Conservation (phyloP, 768 basidiomycete genomes). For the Trametes cingulata region DNA sequence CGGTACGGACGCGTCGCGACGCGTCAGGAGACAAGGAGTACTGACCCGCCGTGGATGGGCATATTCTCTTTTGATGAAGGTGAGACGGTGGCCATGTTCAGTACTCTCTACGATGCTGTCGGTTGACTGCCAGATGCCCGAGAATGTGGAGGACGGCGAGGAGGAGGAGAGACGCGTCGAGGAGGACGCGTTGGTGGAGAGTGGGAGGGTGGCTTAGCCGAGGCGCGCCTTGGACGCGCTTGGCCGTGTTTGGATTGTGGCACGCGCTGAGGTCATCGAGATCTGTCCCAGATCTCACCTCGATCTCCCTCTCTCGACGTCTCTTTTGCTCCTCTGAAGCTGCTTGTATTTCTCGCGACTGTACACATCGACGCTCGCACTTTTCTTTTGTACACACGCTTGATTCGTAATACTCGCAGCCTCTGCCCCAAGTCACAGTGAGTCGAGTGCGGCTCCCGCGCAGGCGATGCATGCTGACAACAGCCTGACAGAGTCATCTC, state of each 20-base stretch:
- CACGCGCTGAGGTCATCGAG: slow-evolving; percentile 14
- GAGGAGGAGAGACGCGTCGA: not conserved
- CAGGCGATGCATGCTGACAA: too few relatives aligned
- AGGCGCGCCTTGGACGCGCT: slow-evolving; percentile 18
- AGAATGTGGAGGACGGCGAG: too few relatives aligned
- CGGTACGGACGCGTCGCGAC: not conserved
- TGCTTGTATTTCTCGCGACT: too few relatives aligned
- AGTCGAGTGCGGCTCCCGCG: too few relatives aligned
- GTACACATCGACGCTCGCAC: too few relatives aligned
- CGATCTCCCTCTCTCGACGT: not conserved
- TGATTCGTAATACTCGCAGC: too few relatives aligned
- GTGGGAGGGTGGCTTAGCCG: not conserved
- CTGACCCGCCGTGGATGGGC: slow-evolving; percentile 21
- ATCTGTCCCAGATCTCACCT: slow-evolving; percentile 4
- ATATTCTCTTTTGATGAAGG: slow-evolving; percentile 23
- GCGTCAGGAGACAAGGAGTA: not conserved
- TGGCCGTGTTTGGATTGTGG: slow-evolving; percentile 22
- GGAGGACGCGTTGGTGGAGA: not conserved
- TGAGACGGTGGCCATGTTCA: slow-evolving; percentile 12
- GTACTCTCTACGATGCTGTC: not conserved
- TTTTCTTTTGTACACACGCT: too few relatives aligned
- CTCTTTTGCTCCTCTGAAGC: too few relatives aligned
- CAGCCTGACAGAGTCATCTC: too few relatives aligned
- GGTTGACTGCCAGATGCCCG: too few relatives aligned
- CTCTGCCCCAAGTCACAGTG: not conserved